A percentile compares a stretch with the other conserved stretches of the same genome.
Conservation (phyloP, 495 filamentous ascomycete genomes). For the Penicillium alfredii region DNA sequence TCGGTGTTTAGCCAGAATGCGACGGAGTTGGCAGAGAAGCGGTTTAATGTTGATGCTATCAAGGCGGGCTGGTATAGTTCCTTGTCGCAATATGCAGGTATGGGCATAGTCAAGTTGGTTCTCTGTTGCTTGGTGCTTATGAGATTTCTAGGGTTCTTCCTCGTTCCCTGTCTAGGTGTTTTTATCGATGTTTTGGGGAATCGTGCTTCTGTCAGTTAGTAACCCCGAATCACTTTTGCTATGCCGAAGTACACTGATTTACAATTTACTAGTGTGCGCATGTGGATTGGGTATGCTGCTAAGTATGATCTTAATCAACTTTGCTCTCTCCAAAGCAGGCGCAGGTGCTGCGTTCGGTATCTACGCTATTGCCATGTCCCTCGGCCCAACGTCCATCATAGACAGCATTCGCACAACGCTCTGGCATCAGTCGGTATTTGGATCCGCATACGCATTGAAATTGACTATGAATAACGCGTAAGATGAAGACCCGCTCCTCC, state of each 20-base stretch:
- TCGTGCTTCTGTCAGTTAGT: slow-evolving; percentile 36
- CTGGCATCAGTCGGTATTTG: slow-evolving; percentile 42
- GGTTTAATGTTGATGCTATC: slow-evolving; percentile 36
- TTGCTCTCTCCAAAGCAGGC: slow-evolving; percentile 25
- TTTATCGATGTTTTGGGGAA: slow-evolving; percentile 43
- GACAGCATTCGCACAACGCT: slow-evolving; percentile 40
- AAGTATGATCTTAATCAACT: slow-evolving; percentile 38
- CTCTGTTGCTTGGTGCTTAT: no score
- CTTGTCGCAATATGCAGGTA: slow-evolving; percentile 39
- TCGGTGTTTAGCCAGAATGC: slow-evolving; percentile 38
- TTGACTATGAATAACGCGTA: slow-evolving; percentile 44
- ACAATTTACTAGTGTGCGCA: slow-evolving; percentile 18
- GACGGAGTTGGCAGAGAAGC: slow-evolving; percentile 39
- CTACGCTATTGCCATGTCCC: slow-evolving; percentile 34
- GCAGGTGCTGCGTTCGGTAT: slow-evolving; percentile 41
- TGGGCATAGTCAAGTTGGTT: background rate
- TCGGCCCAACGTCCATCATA: slow-evolving; percentile 40
- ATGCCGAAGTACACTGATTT: no score
- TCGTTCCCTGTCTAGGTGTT: slow-evolving; percentile 37
- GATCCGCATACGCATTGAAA: slow-evolving; percentile 39
- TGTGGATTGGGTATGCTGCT: slow-evolving; percentile 37
- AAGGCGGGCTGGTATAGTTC: slow-evolving; percentile 42
- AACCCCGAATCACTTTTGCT: no score
- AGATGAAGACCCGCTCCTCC: background rate
- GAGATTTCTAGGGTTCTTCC: slow-evolving; percentile 35